Base-by-base conservation (phyloP, 2,329 filamentous ascomycete species). In the Penicillium capsulatum region DNA sequence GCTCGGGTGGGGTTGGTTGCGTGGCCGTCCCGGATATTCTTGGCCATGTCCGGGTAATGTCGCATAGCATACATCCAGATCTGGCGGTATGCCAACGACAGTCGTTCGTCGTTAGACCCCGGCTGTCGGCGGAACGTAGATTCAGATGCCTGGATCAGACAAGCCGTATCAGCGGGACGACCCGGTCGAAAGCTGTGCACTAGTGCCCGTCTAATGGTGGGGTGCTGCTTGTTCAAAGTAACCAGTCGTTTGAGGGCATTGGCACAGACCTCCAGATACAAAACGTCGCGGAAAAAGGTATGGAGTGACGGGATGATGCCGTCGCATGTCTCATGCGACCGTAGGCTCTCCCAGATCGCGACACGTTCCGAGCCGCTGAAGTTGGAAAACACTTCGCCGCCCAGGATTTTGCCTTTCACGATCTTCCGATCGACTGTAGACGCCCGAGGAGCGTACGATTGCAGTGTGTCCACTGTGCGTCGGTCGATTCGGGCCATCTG, bases 291-390 rank as follows among this genome's bases (percentile, higher is more conserved):
- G 26, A 28, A 68, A 48, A 68, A 68, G 17, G 47, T 61, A 36
- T 55, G 50, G 24, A 68, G 56, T 17, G 58, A 66, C 9, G 60
- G 61, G 31, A 67, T 57, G 9, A 67, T 44, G 27, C 33, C 37
- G 11, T 59, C 43, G 13, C 40, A 42, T 10, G 36, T 48, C 34
- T 42, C 50, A 28, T 28, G 26, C 26, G 26, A 28, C 26, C 26
- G 26, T 37, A 66, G 26, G 24, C 47, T 48, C 24, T 44, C 36
- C 56, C 47, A 69, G 14, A 67, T 64, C 17, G 35, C 39, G 24
- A 53, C 41, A 41, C 59, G 50, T 40, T 65, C 54, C 16, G 40
- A 38, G 7, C 44, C 19, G 39, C 31, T 57, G 38, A 68, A 67
- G 29, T 51, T 38, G 30, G 48, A 48, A 27, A 68, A 64, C 10